phyloP scores from a whole-genome alignment of 23 red algal genomes.

The Agarophyton chilense region DNA sequence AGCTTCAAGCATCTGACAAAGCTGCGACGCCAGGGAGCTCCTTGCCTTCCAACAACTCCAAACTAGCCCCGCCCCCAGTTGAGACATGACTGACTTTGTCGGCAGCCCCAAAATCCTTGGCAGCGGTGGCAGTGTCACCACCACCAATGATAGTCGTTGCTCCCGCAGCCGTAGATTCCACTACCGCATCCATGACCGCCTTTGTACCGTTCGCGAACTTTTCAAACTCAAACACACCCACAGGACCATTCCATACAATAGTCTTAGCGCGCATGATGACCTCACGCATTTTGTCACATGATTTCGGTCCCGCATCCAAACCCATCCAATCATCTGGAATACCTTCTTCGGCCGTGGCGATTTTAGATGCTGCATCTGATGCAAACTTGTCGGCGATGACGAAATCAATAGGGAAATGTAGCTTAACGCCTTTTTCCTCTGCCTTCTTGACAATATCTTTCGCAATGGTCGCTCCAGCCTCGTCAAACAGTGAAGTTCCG shows the following conservation, averaged over 20 bases:
- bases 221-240: slow-evolving; percentile 96
- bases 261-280: slow-evolving; percentile 77
- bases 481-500: slow-evolving; percentile 86
- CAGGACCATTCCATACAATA: slow-evolving; percentile 96
- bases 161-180: slow-evolving; percentile 65
- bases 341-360: slow-evolving; percentile 62
- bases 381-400: slow-evolving; percentile 86
- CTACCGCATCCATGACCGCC: slow-evolving; percentile 82
- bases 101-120: slow-evolving; percentile 81
- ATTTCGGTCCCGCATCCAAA: slow-evolving; percentile 89
- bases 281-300: slow-evolving; percentile 46
- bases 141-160: slow-evolving; percentile 89
- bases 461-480: slow-evolving; percentile 83
- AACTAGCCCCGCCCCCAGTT: slow-evolving; percentile 90
- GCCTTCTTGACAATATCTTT: slow-evolving; percentile 83
- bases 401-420: slow-evolving; percentile 96
- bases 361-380: slow-evolving; percentile 55
- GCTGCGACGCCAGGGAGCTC: slow-evolving; percentile 86
- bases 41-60: slow-evolving; percentile 96
- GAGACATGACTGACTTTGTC: slow-evolving; percentile 85
- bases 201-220: slow-evolving; percentile 80
- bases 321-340: slow-evolving; percentile 92
- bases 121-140: slow-evolving; percentile 96
- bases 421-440: slow-evolving; percentile 77
- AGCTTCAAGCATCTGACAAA: slow-evolving; percentile 58